These are phyloP conservation scores for Exophiala sp. DNA, from an alignment of 2,329 filamentous ascomycete genomes.

Conservation along the genomic window DNA sequence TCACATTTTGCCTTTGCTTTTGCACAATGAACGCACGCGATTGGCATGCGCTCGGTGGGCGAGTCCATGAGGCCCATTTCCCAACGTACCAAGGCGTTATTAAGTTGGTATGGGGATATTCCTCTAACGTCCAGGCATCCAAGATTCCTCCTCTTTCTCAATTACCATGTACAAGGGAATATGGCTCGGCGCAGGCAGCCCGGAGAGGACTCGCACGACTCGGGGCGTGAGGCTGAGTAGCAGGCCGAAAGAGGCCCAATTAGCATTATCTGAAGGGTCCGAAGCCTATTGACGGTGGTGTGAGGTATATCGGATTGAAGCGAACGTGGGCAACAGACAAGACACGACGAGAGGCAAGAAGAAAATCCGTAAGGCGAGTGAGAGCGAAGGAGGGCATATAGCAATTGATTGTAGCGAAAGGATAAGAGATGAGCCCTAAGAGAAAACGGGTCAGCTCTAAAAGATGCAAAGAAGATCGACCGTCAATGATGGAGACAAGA, in stretches of 20 bases:
- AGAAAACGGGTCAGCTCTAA: conserved; percentile 6
- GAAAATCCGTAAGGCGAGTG: conserved; percentile 9
- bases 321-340: conserved; percentile 18
- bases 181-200: conserved; percentile 3
- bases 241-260: conserved; percentile 9
- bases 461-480: conserved; percentile 15
- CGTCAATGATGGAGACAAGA: conserved; percentile 2
- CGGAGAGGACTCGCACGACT: conserved; percentile 1
- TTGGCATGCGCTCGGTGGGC: conserved; percentile 28
- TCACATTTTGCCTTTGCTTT: conserved; percentile 32
- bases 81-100: not conserved
- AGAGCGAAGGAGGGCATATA: conserved; percentile 16
- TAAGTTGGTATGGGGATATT: not conserved
- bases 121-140: not conserved
- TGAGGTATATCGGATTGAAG: conserved; percentile 6
- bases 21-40: conserved; percentile 30
- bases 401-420: conserved; percentile 8
- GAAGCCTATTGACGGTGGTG: conserved; percentile 12
- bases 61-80: conserved; percentile 23
- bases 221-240: conserved; percentile 10
- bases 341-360: conserved; percentile 19
- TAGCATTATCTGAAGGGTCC: conserved; percentile 22
- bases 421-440: not conserved
- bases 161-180: not conserved
- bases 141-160: not conserved